Percentiles rank a stretch among this genome's conserved stretches.
Conservation (phyloP, 495 filamentous ascomycete species). For the Copromyces sp. region DNA sequence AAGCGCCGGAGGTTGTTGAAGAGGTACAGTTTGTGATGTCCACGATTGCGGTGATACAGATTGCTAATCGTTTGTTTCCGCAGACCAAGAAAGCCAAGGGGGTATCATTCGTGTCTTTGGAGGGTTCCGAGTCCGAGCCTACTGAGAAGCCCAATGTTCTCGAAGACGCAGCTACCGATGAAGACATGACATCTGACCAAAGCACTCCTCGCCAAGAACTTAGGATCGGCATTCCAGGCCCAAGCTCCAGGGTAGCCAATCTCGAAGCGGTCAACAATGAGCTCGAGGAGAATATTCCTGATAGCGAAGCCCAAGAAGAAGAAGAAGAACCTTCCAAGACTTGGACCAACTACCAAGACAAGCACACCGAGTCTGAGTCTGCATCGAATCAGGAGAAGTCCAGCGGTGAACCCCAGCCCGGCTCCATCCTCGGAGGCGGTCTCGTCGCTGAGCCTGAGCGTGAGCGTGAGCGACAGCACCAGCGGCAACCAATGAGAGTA, state of each 20-base stretch:
- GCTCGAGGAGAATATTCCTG: not conserved
- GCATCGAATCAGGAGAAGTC: not conserved
- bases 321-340: not conserved
- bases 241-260: not conserved
- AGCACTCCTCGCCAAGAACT: not conserved
- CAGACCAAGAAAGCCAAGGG: constrained; percentile 13
- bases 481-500: not conserved
- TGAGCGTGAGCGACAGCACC: not conserved
- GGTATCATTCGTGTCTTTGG: not conserved
- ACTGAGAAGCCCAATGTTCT: not conserved
- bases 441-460: not conserved
- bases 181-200: not conserved
- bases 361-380: not conserved
- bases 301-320: not conserved
- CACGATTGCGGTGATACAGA: not conserved
- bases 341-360: not conserved
- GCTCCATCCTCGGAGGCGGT: not conserved
- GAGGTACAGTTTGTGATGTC: not conserved
- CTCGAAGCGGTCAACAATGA: not conserved
- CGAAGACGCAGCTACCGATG: not conserved
- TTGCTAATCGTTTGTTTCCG: constrained; percentile 3
- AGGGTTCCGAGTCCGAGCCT: not conserved
- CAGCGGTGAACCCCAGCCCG: not conserved
- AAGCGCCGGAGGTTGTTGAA: not conserved
- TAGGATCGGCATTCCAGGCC: not conserved